Conservation (phyloP, 129 eudicot genomes). For the Tagetes erecta region DNA sequence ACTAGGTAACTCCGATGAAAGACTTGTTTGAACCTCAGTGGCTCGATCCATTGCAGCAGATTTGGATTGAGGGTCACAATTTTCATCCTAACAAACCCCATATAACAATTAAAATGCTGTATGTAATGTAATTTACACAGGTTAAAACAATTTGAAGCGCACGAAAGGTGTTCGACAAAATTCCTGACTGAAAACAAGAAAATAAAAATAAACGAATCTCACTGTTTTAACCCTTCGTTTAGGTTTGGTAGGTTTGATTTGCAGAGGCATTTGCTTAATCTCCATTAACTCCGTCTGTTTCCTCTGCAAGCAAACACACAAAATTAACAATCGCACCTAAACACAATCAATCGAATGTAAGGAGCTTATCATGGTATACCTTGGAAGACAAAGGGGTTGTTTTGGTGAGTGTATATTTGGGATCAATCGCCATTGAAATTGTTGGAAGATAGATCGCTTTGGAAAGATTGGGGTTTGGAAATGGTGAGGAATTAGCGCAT, state of each 20-base stretch:
- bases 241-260: conserved; percentile 16
- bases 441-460: neutral
- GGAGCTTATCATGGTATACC: neutral
- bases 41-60: conserved; percentile 55
- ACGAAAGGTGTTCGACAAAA: conserved; percentile 8
- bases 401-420: neutral
- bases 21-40: conserved; percentile 51
- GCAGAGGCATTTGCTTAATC: neutral
- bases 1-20: conserved; percentile 45
- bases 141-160: neutral
- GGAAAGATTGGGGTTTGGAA: neutral
- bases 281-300: conserved; percentile 3
- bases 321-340: neutral
- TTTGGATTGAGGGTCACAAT: conserved; percentile 32
- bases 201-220: neutral
- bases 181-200: neutral
- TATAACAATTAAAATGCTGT: neutral
- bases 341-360: neutral
- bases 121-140: neutral
- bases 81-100: conserved; percentile 15
- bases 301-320: conserved; percentile 1
- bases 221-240: conserved; percentile 10
- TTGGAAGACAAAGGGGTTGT: neutral
- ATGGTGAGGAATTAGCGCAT: neutral
- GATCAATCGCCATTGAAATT: conserved; percentile 6